Evolutionary conservation across 192 early-diverging fungal species (phyloP).

Genomic region (Funneliformis geosporum): DNA sequence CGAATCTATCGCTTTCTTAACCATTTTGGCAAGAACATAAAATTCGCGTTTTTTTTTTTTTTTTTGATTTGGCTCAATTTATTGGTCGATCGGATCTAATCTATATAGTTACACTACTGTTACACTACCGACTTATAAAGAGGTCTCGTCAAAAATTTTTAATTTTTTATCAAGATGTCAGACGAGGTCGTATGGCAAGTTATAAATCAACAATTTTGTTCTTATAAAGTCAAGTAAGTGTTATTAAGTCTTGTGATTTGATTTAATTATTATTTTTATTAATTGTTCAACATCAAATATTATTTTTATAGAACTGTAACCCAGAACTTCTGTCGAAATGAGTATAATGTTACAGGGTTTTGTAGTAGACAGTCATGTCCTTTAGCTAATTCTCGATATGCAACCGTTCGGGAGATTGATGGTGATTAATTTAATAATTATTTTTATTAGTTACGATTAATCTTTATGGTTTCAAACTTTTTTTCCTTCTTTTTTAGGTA

Average conservation of each 20-base stretch:
- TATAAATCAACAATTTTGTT: slow-evolving; percentile 96
- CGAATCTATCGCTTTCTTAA: slow-evolving; percentile 88
- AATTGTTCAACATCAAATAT: background rate
- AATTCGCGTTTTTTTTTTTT: too few relatives aligned
- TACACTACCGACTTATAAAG: too few relatives aligned
- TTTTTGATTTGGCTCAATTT: background rate
- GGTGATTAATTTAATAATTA: slow-evolving; percentile 42
- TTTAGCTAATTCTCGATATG: slow-evolving; percentile 92
- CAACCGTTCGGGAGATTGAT: slow-evolving; percentile 86
- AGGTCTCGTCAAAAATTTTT: background rate
- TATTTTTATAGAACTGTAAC: slow-evolving; percentile 63
- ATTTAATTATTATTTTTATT: background rate
- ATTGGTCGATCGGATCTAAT: background rate
- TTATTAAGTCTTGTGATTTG: background rate
- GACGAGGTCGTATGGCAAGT: slow-evolving; percentile 95
- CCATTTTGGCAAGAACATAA: slow-evolving; percentile 56
- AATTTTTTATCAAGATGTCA: slow-evolving; percentile 34
- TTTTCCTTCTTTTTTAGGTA: slow-evolving; percentile 43
- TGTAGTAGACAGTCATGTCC: slow-evolving; percentile 95
- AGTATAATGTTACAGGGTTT: slow-evolving; percentile 94
- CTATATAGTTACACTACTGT: background rate
- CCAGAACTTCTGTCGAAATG: slow-evolving; percentile 93
- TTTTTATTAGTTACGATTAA: background rate
- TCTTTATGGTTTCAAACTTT: background rate
- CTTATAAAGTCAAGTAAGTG: slow-evolving; percentile 94